phyloP scores from a whole-genome alignment of 345 rosid genomes.

The Odontarrhena argentea region DNA sequence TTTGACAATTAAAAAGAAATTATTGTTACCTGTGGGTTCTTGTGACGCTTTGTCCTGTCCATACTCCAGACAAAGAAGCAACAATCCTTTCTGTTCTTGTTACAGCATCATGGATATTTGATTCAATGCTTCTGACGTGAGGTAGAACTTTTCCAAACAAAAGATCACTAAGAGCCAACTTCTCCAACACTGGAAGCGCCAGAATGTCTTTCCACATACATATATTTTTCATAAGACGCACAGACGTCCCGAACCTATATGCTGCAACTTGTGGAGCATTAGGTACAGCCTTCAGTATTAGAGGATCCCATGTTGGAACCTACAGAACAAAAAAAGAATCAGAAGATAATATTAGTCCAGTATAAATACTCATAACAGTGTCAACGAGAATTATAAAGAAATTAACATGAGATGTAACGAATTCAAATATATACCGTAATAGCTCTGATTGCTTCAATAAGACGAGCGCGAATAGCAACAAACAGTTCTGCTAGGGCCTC shows the following conservation, averaged over 20 bases:
- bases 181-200: slow-evolving; percentile 76
- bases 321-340: slow-evolving; percentile 35
- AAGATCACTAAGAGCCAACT: slow-evolving; percentile 82
- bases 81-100: slow-evolving; percentile 79
- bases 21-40: slow-evolving; percentile 58
- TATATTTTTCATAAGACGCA: slow-evolving; percentile 86
- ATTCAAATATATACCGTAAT: slow-evolving; percentile 50
- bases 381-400: slow-evolving; percentile 1
- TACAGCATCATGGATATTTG: slow-evolving; percentile 82
- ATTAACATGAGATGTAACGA: slow-evolving; percentile 22
- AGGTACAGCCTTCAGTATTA: slow-evolving; percentile 83
- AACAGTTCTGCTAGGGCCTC: slow-evolving; percentile 67
- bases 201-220: slow-evolving; percentile 91
- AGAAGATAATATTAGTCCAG: slow-evolving; percentile 22
- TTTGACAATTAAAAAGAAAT: background rate
- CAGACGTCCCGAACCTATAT: slow-evolving; percentile 79
- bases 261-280: slow-evolving; percentile 80
- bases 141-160: slow-evolving; percentile 78
- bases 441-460: slow-evolving; percentile 67
- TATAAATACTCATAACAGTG: slow-evolving; percentile 15
- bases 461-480: slow-evolving; percentile 66
- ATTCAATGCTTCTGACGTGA: slow-evolving; percentile 73
- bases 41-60: slow-evolving; percentile 69
- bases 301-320: slow-evolving; percentile 92
- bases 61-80: slow-evolving; percentile 75